Evolutionary conservation across 108 stramenopile species (phyloP), one percentile per base, ranked within the genome.

Genomic region (Nitzschia palea): DNA sequence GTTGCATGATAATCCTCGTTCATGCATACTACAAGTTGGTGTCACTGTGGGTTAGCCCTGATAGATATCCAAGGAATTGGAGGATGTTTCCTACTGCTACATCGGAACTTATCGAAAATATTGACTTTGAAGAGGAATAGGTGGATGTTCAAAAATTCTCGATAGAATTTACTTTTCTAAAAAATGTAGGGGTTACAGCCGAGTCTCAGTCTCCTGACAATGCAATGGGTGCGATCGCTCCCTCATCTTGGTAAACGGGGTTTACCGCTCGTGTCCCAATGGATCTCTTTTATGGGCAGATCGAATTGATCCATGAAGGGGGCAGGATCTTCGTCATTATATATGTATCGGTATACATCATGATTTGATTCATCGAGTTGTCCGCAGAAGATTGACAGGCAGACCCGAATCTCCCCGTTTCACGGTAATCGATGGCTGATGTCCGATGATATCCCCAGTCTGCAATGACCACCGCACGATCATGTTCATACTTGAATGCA

Each of bases 41-140:
- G 68, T 43, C 59, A 23, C 4, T 20, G 59, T 59, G 10, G 68
- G 68, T 27, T 15, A 86, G 30, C 28, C 70, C 12, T 84, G 84
- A 42, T 82, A 93, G 55, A 44, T 92, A n/a, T 86, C 80, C 15
- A 88, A 95, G 65, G 96, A 97, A 79, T 63, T 97, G 28, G 89
- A 93, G 0, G 96, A 97, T 80, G 93, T 95, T 27, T 51, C 94
- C 32, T 90, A 95, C 57, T 97, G 95, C 65, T 60, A n/a, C n/a
- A n/a, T n/a, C n/a, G n/a, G n/a, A n/a, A n/a, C n/a, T n/a, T n/a
- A n/a, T n/a, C n/a, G n/a, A n/a, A n/a, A n/a, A n/a, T n/a, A n/a
- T n/a, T n/a, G n/a, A n/a, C n/a, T n/a, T n/a, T n/a, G n/a, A n/a
- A n/a, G n/a, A n/a, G n/a, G n/a, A n/a, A n/a, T n/a, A n/a, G n/a